Conservation (phyloP, 768 basidiomycete species). For the Boletus rubescentipes region DNA sequence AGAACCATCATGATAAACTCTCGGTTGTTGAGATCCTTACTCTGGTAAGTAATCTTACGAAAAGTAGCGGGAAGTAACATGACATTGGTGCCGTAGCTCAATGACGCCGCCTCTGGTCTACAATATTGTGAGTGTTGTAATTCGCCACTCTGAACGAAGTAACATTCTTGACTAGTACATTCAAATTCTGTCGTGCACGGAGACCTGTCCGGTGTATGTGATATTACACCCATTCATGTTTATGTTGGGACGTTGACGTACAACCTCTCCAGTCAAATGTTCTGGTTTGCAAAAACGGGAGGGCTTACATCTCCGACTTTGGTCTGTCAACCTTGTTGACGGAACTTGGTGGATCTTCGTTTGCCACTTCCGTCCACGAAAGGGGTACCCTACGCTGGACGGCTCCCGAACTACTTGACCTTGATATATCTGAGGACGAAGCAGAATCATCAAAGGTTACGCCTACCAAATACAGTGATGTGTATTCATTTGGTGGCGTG, state of each 20-base stretch:
- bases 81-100: constrained; percentile 6
- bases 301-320: constrained; percentile 38
- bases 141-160: too few relatives aligned
- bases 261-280: constrained; percentile 13
- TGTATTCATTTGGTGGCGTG: constrained; percentile 33
- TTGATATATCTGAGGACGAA: constrained; percentile 12
- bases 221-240: not conserved
- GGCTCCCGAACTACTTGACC: constrained; percentile 32
- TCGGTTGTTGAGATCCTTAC: constrained; percentile 1
- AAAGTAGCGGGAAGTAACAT: not conserved
- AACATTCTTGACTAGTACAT: constrained; percentile 9
- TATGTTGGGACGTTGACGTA: not conserved
- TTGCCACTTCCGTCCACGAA: constrained; percentile 33
- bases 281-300: constrained; percentile 11
- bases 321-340: constrained; percentile 43
- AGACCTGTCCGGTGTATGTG: constrained; percentile 23
- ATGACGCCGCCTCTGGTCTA: constrained; percentile 19
- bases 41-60: not conserved
- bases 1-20: constrained; percentile 10
- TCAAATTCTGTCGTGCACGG: constrained; percentile 18
- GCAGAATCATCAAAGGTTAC: constrained; percentile 4
- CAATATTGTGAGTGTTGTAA: constrained; percentile 21
- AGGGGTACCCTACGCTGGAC: constrained; percentile 32
- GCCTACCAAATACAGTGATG: constrained; percentile 13
- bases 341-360: constrained; percentile 38